Base-by-base conservation (phyloP, 2,329 filamentous ascomycete species). In the Fusarium xylarioides region DNA sequence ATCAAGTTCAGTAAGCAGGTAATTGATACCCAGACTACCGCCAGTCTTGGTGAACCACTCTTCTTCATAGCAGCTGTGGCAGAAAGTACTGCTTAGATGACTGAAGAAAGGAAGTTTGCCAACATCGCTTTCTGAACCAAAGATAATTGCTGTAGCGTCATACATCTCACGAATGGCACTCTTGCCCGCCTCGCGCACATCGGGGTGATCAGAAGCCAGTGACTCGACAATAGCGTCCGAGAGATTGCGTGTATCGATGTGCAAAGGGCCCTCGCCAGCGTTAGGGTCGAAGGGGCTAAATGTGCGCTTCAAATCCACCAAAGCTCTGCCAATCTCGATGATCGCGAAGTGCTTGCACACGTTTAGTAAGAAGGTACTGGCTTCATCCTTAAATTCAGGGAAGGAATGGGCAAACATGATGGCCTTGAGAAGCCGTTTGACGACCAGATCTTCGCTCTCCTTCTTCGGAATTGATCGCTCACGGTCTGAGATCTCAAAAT, bases 11-110 rank as follows among this genome's bases (percentile, higher is more conserved):
- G 93, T 95, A 37, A 95, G 91, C 65, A 99, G 85, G 63, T 97
- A 91, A 78, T 93, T 92, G 77, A 99, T 98, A 62, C 97, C 97
- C 26, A 95, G 85, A 60, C 93, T 95, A 43, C 96, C 96, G 54
- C 95, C 96, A 42, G 95, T 93, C 83, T 99, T 99, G 58, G 95
- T 95, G 79, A 97, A 99, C 96, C 97, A 99, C 78, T 99, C 96
- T 80, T 99, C 95, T 77, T 96, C 95, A 77, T 98, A 95, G 81
- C 96, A 99, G 73, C 94, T 95, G 80, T 99, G 96, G 76, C 94
- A 96, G 80, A 98, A 97, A 1, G 91, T 91, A 68, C 91, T 92
- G 43, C 92, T 92, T 11, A 99, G 86, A 77, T 95, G 91, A 66
- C 88, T 88, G 83, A 99, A 99, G 82, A 99, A 94, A 1, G 92